Percentiles rank a stretch among this genome's conserved stretches.
These are phyloP conservation scores for Daldinia sp. DNA, from an alignment of 2,329 filamentous ascomycete species.

Conservation along the genomic window DNA sequence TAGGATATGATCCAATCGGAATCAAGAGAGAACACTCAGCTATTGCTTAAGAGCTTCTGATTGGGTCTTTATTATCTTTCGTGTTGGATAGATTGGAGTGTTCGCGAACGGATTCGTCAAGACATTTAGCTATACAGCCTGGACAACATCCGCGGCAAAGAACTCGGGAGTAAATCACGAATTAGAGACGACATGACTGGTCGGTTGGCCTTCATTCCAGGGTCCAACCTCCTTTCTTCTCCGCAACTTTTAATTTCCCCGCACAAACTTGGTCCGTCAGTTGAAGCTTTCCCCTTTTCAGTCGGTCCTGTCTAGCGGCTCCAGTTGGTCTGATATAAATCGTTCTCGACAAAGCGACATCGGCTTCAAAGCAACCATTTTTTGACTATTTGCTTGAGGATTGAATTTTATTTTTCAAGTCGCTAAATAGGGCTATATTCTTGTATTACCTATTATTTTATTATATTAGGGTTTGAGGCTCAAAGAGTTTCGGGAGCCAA, in stretches of 20 bases:
- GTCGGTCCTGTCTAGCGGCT: conserved; percentile 10
- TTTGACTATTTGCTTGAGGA: not conserved
- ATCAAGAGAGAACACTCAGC: not conserved
- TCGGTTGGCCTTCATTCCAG: conserved; percentile 1
- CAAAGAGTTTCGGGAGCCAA: conserved; percentile 2
- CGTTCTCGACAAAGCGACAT: conserved; percentile 21
- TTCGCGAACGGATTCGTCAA: not conserved
- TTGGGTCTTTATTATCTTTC: not conserved
- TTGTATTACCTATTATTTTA: not conserved
- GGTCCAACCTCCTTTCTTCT: conserved; percentile 27
- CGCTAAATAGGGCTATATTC: not conserved
- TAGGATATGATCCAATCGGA: conserved; percentile 1
- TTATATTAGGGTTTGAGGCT: not conserved
- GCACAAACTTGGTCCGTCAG: conserved; percentile 5
- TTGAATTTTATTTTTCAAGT: not conserved
- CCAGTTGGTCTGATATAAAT: conserved; percentile 4
- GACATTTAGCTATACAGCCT: not conserved
- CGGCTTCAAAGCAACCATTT: conserved; percentile 21
- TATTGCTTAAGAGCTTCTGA: not conserved
- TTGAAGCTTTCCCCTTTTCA: conserved; percentile 21
- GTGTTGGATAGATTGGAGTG: not conserved
- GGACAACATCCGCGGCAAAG: not conserved
- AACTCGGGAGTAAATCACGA: not conserved
- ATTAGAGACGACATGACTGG: conserved; percentile 21
- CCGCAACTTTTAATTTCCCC: conserved; percentile 35